Percentiles rank a stretch among this genome's conserved stretches.
These are phyloP conservation scores for Rhodamnia argentea DNA, from an alignment of 345 rosid genomes.

Conservation along the genomic window DNA sequence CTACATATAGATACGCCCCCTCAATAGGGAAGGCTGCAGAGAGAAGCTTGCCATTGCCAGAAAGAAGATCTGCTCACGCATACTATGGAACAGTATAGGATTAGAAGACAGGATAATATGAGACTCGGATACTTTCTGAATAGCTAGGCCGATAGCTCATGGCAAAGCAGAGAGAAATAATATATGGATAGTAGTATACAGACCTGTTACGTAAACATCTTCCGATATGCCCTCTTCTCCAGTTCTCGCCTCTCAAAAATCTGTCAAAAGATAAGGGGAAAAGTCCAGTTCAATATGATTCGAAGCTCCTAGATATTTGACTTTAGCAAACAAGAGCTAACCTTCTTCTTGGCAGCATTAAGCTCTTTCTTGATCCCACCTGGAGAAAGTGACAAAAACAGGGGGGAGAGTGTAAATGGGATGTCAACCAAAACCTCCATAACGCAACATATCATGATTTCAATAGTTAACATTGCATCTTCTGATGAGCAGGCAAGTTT, in stretches of 20 bases:
- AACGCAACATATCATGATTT: not conserved
- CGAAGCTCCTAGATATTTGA: not conserved
- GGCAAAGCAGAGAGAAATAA: not conserved
- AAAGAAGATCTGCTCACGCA: not conserved
- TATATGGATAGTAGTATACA: not conserved
- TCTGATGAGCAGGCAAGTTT: not conserved
- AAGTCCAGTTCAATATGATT: not conserved
- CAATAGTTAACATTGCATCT: not conserved
- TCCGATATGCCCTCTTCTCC: conserved; percentile 64
- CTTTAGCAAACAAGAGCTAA: conserved; percentile 2
- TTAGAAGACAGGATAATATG: not conserved
- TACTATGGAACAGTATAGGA: not conserved
- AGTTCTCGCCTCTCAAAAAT: conserved; percentile 45
- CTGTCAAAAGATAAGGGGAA: conserved; percentile 23
- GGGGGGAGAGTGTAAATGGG: not conserved
- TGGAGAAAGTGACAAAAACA: conserved; percentile 12
- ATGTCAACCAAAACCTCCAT: not conserved
- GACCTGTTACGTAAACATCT: conserved; percentile 50
- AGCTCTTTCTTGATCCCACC: conserved; percentile 84
- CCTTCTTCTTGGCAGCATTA: conserved; percentile 77
- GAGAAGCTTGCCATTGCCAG: not conserved
- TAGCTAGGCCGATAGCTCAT: not conserved
- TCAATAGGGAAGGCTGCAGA: not conserved
- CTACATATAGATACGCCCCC: not conserved
- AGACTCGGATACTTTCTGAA: not conserved